Base-by-base conservation (phyloP, 257 asterid species). In the Przewalskia tangutica region DNA sequence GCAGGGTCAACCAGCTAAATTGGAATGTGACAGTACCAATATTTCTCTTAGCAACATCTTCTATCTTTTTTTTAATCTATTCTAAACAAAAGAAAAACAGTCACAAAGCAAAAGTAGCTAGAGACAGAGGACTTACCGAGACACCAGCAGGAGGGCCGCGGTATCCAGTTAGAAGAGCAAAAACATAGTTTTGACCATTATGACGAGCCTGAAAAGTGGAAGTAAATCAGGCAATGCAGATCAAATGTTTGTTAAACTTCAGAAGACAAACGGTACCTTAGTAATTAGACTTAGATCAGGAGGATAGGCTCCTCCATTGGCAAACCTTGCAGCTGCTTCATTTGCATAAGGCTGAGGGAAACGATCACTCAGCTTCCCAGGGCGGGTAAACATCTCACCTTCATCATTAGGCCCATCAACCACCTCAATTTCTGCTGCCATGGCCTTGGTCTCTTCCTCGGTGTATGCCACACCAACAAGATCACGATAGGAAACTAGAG, bases 351-450 rank as follows among this genome's bases (percentile, higher is more conserved):
- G 97, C 87, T 90, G 86, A 42, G 94, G 97, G 46, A 93, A 91
- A 84, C 94, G 93, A 80, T 93, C 97, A 80, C 92, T 93, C 85
- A 89, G 87, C 88, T 88, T 93, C 67, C 97, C 97, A 48, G 97
- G 93, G 51, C 92, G 95, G 44, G 92, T 87, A 75, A 83, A 93
- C 97, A 93, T 93, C 85, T 93, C 97, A 14, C 97, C 96, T 83
- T 90, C 97, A 56, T 91, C 97, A 88, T 90, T 93, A 48, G 97
- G 97, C 75, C 97, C 97, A 87, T 93, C 96, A 84, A 85, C 90
- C 70, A 93, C 97, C 84, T 93, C 97, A 85, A 93, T 88, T 82
- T 93, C 97, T 36, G 97, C 97, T 40, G 97, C 97, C 97, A 93
- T 89, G 66, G 97, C 91, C 86, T 93, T 93, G 50, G 91, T 89